Evolutionary conservation across 805 yeast genomes (phyloP), one percentile per base, ranked within the genome.

Genomic region (Barnettozyma vustinii): DNA sequence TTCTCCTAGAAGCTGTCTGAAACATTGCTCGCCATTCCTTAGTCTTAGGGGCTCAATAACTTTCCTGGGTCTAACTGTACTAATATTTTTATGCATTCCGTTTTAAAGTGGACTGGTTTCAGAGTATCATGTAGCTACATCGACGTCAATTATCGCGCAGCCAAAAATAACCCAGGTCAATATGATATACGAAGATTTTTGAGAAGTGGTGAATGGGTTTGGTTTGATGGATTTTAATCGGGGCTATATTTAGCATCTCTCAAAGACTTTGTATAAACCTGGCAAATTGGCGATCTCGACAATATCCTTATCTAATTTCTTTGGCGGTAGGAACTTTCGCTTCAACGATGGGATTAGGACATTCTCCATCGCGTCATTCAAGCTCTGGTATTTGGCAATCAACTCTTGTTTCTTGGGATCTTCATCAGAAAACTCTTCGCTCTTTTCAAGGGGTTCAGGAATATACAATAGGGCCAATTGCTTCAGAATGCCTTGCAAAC

Each of bases 201-300:
- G 12, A 30, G 12, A 15, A 30, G 33, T 26, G 30, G 13, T 7
- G 30, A 26, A 26, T 26, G 13, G 13, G 7, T 9, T 23, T 23
- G n/a, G 25, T 23, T 26, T 26, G 30, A 26, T 10, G 30, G 30
- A 10, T 10, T 27, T 7, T 9, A 23, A 23, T 8, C 8, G 25
- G 25, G 5, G 8, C 7, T 23, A 23, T 30, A 13, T 15, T 30
- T 13, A 39, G 21, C 32, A 36, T 5, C 44, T 23, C 32, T 94
- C 99, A 71, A 94, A 94, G 5, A 95, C 96, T 58, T 75, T 79
- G 66, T 94, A 94, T 49, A 94, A 70, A 0, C 96, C 96, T 2
- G 98, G 98, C 27, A 94, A 66, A 61, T 84, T 90, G 0, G 99
- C 97, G 36, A 94, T 80, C 63, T 92, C 96, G 5, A 87, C 76